Base-by-base conservation (phyloP, 2,329 filamentous ascomycete genomes). In the Ascochyta fabae region DNA sequence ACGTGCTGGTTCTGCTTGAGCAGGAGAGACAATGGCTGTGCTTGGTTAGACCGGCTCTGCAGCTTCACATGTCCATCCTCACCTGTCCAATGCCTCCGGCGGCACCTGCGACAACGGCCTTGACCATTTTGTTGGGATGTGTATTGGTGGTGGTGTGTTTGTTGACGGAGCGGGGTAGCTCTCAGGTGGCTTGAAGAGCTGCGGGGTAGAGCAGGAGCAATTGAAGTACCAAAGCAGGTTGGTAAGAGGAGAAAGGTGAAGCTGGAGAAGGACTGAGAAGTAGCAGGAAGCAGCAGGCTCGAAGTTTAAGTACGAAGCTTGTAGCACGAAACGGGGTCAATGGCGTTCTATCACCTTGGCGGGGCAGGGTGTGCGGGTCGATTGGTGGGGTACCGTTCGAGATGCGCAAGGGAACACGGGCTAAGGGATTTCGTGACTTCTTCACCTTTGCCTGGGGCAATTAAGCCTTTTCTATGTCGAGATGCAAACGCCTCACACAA, bases 31-130 rank as follows among this genome's bases (percentile, higher is more conserved):
- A 99, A 86, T 68, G 95, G 95, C 93, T 98, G 75, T 44, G 51
- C 10, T 10, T 33, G 24, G 40, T 72, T 46, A 71, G 66, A 58
- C 46, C 8, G 8, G 29, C 6, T 41, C 29, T 36, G 35, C n/a
- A 55, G 45, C 49, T 56, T 41, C 27, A 27, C 39, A 31, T 52
- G 19, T 43, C 26, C 38, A 40, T 26, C 40, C 82, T 71, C 77
- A 96, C 93, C 88, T 97, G 94, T 80, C 94, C 95, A 87, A 99
- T 99, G 83, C 95, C 95, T 82, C 95, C 95, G 79, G 94, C 88
- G 77, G 94, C 95, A 81, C 95, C 95, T 81, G 95, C 92, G 83
- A 99, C 94, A 63, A 75, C 71, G 50, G 74, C 75, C 65, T 77
- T 77, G 66, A 77, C 73, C 69, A 75, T 76, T 59, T 69, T 74